Base-by-base conservation (phyloP, 1,284 basidiomycete species). In the Cutaneotrichosporon mucoides region DNA sequence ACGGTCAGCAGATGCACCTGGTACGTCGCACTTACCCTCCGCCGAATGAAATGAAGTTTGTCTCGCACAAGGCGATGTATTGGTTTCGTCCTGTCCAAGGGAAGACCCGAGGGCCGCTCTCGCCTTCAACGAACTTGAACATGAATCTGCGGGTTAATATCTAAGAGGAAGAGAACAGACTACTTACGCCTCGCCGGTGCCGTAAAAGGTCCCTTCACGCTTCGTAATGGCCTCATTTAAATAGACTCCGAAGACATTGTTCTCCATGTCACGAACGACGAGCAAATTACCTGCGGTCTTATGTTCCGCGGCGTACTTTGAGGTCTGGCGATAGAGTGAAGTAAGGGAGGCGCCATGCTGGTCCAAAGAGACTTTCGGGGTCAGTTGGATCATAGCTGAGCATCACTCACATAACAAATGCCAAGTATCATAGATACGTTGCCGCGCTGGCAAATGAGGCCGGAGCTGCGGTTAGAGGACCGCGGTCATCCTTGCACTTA, bases 311-410 rank as follows among this genome's bases (percentile, higher is more conserved):
- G 69, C 67, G 43, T 70, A 71, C 15, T 66, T 63, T 36, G 72
- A 85, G 51, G 88, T 88, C 2, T 84, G 82, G 2, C 84, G 70
- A 72, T 94, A 95, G 0, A 98, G 82, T 0, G 95, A 97, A 42
- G 88, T 85, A 8, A 98, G 81, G 8, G 91, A 94, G 49, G 94
- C 92, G 0, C 95, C 95, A 66, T 98, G 90, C 73, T 97, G 93
- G 70, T 99, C 95, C 13, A 96, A 81, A 9, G 91, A 94, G 79
- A 77, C 77, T 79, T 49, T 2, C 11, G 6, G 36, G 24, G 43
- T 45, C 9, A 55, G 61, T 24, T 24, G 5, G 16, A 35, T n/a
- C 12, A 24, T 34, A 41, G 7, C 33, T 34, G 33, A 10, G 8
- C 15, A 42, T n/a, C 24, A 66, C 74, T 58, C 52, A 79, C 97